Base-by-base conservation (phyloP, 768 basidiomycete genomes). In the Mycena vulgaris region DNA sequence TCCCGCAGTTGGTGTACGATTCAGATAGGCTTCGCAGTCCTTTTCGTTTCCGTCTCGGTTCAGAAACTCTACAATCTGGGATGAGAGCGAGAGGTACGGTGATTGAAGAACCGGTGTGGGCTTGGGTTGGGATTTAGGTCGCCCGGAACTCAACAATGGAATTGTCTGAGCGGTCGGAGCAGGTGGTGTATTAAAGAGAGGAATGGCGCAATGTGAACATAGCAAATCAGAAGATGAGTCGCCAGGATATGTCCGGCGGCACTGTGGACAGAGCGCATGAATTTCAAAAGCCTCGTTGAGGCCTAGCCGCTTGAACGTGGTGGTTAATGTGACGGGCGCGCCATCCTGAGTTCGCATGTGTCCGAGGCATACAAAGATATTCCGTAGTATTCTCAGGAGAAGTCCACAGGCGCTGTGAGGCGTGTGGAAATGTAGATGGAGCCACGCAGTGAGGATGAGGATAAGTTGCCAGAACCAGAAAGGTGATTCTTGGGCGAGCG, bases 381-480 rank as follows among this genome's bases (percentile, higher is more conserved):
- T n/a, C 1, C 39, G 51, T 1, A 65, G 19, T 10, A 65, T 27
- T 13, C 19, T 56, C 7, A 67, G 25, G 5, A 51, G 56, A 16
- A 39, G 49, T 11, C 1, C 17, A 19, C 66, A 67, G 21, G 31
- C 42, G 2, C 57, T 57, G 33, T 51, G 48, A 1, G 66, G 56
- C 16, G 45, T 19, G 48, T 67, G 66, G 40, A 59, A 67, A 11
- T 61, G 66, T 10, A 49, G 52, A 30, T 61, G 66, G 9, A 59
- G 7, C 66, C 66, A 67, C 1, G 51, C 47, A 2, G 23, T 39
- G 1, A 35, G 23, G 30, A 67, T 13, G 21, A 60, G 55, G 28
- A 67, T 57, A 1, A 59, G n/a, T 13, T 47, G 63, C 63, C 63
- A 65, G 53, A 55, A 65, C 52, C 63, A 57, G n/a, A 33, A 56